A percentile compares a stretch with the other conserved stretches of the same genome.
Evolutionary conservation across 306 rosid species (phyloP).

Genomic region (Notholithocarpus densiflorus): DNA sequence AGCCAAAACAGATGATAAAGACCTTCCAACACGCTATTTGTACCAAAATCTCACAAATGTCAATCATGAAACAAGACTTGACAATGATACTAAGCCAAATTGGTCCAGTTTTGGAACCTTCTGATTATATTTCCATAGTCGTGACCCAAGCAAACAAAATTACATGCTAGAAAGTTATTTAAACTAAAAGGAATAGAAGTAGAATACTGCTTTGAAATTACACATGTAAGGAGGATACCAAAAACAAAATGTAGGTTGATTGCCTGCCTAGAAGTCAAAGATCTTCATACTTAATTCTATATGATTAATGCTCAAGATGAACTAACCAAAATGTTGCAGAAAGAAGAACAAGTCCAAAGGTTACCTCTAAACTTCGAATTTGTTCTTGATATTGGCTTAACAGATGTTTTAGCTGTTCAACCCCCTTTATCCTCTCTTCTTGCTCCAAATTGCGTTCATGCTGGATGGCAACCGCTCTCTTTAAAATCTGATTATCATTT

Average conservation of each 20-base stretch:
- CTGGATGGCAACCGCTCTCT: slow-evolving; percentile 43
- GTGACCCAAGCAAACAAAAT: background rate
- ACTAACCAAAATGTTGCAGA: background rate
- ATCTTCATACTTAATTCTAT: background rate
- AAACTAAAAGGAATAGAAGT: background rate
- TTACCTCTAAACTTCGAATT: slow-evolving; percentile 35
- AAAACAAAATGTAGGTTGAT: background rate
- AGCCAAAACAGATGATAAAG: background rate
- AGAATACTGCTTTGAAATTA: background rate
- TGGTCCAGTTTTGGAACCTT: background rate
- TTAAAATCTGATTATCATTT: slow-evolving; percentile 40
- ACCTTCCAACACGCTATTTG: background rate
- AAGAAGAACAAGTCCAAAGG: background rate
- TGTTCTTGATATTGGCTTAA: slow-evolving; percentile 40
- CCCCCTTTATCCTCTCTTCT: slow-evolving; percentile 35
- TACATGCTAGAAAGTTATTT: background rate
- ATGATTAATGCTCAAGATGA: background rate
- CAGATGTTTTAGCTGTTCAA: slow-evolving; percentile 31
- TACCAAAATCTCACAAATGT: background rate
- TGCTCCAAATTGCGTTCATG: slow-evolving; percentile 39
- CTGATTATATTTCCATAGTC: background rate
- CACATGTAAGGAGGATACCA: background rate
- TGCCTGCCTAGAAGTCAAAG: background rate
- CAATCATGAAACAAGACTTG: background rate
- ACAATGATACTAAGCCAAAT: background rate